Base-by-base conservation (phyloP, 2,329 filamentous ascomycete genomes). In the Nothopassalora personata region DNA sequence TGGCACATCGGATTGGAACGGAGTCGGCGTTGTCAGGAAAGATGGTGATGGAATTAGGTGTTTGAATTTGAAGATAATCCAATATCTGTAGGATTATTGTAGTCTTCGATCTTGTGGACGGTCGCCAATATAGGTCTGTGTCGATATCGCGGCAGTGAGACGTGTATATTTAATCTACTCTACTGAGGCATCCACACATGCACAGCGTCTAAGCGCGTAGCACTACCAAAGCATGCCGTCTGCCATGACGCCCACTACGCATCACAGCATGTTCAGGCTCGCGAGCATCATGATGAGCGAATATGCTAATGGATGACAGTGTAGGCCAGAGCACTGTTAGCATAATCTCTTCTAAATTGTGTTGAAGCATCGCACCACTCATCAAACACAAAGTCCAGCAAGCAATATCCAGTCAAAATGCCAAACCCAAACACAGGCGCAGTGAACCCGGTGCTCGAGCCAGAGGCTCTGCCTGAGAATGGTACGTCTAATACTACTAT, bases 341-440 rank as follows among this genome's bases (percentile, higher is more conserved):
- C 10, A 2, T 5, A 13, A 43, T 13, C 15, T 43, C 36, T n/a
- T 13, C 15, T 9, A 13, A 15, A n/a, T 5, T 6, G 10, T 13
- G 15, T n/a, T 43, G 36, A 34, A 34, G 33, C 4, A 9, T 34
- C 23, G 31, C 31, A 34, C 31, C 31, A 4, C 11, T 13, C 15
- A 5, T 43, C 5, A 6, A 6, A 5, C 39, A 43, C 6, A 13
- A 43, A 43, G 15, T 18, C 7, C n/a, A 15, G 15, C 15, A 43
- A 9, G 36, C 48, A 31, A 33, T 13, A 31, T 13, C 8, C 48
- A 51, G n/a, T 46, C 57, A 52, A 30, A 28, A 59, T 59, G 57
- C 57, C 57, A 47, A 56, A 59, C 39, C 57, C 53, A n/a, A 59
- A 59, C 39, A 59, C 53, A n/a, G 57, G 57, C 9, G 57, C 54